Evolutionary conservation across 176 grass and related monocot genomes (phyloP), one percentile per base, ranked within the genome.

Genomic region (Oropetium thomaeum): DNA sequence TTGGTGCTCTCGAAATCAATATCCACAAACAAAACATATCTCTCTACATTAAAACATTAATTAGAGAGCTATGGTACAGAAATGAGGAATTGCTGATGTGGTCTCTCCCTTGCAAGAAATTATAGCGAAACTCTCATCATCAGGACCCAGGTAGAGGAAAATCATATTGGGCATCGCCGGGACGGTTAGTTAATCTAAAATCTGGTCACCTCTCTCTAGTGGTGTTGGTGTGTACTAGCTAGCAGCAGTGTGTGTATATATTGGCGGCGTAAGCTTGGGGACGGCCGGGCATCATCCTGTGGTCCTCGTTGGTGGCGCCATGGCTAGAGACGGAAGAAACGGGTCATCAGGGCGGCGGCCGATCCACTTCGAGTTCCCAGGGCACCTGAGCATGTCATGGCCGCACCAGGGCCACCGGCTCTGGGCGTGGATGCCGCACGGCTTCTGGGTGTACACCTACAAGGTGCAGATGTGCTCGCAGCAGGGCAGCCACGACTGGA

Each of bases 391-490:
- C n/a, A n/a, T n/a, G n/a, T 8, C 79, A 0, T 82, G 67, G 67
- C 65, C 72, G 5, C 65, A 87, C 58, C 27, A 31, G 4, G 79
- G 79, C 0, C 79, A 78, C 60, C 73, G 85, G 3, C 49, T 87
- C 1, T 87, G 85, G 85, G 79, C 27, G 1, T 25, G 7, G 20
- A 87, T 83, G 77, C 39, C 81, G 1, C 85, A 85, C 4, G 80
- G 84, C 0, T 97, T 97, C 73, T 85, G 85, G 82, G 67, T 97
- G 45, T 76, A 77, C 58, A 53, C 76, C 13, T 97, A 84, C 65
- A 97, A 97, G 77, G 88, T 93, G 32, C 73, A 60, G 2, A 57
- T 47, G n/a, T 97, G 90, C 82, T 52, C 49, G 5, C 77, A 57
- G 19, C 60, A 30, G 0, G 5, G 20, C 12, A 54, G 48, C 23